Conservation (phyloP, 2,329 filamentous ascomycete genomes). For the Aspergillus ibericus region DNA sequence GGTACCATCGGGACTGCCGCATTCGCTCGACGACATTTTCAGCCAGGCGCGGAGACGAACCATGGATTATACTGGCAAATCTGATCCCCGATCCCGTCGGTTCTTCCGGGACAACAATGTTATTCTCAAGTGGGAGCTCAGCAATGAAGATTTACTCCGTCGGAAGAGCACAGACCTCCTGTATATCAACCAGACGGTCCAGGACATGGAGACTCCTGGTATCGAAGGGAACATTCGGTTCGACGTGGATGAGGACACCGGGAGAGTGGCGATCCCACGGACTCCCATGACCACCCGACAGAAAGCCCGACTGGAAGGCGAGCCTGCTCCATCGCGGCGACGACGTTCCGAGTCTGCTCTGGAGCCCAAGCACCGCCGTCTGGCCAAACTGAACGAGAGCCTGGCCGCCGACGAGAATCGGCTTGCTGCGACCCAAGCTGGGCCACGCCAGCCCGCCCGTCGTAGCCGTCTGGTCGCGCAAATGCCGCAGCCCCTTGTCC, state of each 20-base stretch:
- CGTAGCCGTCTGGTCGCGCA: constrained; percentile 24
- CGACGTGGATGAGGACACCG: constrained; percentile 14
- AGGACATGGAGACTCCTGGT: constrained; percentile 32
- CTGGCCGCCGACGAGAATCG: constrained; percentile 9
- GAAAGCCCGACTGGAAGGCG: neutral
- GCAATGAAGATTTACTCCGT: constrained; percentile 31
- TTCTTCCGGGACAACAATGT: constrained; percentile 33
- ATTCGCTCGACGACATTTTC: constrained; percentile 35
- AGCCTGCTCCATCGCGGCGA: neutral
- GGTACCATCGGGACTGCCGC: constrained; percentile 12
- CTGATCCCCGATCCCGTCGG: constrained; percentile 25
- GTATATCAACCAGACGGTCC: constrained; percentile 42
- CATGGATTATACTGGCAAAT: constrained; percentile 14
- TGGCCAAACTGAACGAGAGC: constrained; percentile 27
- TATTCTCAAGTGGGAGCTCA: constrained; percentile 41
- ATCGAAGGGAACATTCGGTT: constrained; percentile 38
- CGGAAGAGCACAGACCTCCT: constrained; percentile 21
- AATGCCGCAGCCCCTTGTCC: constrained; percentile 30
- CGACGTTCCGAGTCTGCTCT: neutral
- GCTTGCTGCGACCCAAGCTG: constrained; percentile 11
- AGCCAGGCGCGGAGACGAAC: constrained; percentile 15
- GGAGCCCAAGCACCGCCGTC: constrained; percentile 24
- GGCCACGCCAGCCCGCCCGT: constrained; percentile 17
- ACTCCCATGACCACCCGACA: constrained; percentile 10
- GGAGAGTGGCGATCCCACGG: neutral